phyloP scores from a whole-genome alignment of 2,329 filamentous ascomycete genomes.

The Geosmithia morbida region DNA sequence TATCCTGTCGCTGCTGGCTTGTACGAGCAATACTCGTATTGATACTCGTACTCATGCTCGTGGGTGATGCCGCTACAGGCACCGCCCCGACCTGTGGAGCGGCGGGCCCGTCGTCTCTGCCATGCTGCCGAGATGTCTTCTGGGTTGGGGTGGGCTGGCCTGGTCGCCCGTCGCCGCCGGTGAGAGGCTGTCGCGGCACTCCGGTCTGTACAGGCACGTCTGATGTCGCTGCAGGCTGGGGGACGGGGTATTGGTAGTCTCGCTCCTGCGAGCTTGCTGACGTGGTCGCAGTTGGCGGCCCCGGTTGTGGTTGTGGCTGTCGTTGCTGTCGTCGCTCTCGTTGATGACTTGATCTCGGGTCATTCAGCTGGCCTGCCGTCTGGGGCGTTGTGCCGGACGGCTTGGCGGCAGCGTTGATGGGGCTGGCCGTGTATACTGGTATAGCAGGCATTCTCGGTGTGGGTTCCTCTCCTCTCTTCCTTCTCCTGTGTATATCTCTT shows the following conservation, averaged over 20 bases:
- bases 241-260: conserved; percentile 18
- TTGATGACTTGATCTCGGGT: background rate
- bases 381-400: conserved; percentile 32
- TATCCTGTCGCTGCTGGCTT: conserved; percentile 9
- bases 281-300: conserved; percentile 16
- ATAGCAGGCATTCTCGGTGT: conserved; percentile 45
- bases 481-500: background rate
- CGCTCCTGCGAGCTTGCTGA: conserved; percentile 4
- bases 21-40: background rate
- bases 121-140: conserved; percentile 1
- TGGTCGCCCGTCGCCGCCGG: background rate
- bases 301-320: background rate
- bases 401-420: conserved; percentile 42
- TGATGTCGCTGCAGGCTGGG: conserved; percentile 31
- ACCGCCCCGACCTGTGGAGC: conserved; percentile 43
- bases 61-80: conserved; percentile 15
- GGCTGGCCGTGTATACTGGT: conserved; percentile 42
- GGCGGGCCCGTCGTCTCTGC: conserved; percentile 23
- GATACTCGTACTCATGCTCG: conserved; percentile 13
- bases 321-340: background rate
- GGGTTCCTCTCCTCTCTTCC: background rate
- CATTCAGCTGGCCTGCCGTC: conserved; percentile 15
- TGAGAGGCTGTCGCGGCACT: conserved; percentile 13
- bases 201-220: conserved; percentile 28
- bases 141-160: conserved; percentile 27